Percentiles rank a stretch among this genome's conserved stretches.
Conservation (phyloP, 495 filamentous ascomycete species). For the Podospora pseudopauciseta region DNA sequence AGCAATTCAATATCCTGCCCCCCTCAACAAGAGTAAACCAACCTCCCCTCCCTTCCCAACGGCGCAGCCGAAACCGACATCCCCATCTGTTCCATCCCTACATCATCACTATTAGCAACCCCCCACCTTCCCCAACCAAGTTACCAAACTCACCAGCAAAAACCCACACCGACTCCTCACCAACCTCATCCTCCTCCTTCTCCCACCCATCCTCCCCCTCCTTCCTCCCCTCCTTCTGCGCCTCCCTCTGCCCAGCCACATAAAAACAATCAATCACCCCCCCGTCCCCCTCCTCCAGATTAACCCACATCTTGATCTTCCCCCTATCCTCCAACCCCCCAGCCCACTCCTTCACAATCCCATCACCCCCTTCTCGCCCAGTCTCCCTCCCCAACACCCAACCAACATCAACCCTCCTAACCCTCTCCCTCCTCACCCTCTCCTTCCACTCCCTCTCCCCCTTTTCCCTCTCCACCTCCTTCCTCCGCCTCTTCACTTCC, state of each 20-base stretch:
- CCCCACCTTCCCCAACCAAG: background rate
- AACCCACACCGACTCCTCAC: constrained; percentile 16
- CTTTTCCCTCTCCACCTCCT: constrained; percentile 20
- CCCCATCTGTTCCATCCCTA: background rate
- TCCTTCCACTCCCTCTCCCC: constrained; percentile 7
- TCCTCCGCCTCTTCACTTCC: constrained; percentile 39
- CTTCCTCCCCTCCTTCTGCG: constrained; percentile 22
- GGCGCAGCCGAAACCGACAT: background rate
- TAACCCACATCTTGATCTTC: constrained; percentile 9
- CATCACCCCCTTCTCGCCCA: constrained; percentile 4
- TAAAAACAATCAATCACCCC: constrained; percentile 1
- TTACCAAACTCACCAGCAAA: constrained; percentile 29
- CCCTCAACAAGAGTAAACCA: background rate
- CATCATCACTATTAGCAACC: background rate
- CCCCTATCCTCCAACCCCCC: constrained; percentile 25
- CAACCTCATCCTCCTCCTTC: background rate
- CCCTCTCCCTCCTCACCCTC: constrained; percentile 16
- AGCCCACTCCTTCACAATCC: constrained; percentile 16
- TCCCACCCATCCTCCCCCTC: background rate
- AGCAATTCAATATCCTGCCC: background rate
- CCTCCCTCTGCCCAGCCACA: constrained; percentile 23
- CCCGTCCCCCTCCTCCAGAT: background rate
- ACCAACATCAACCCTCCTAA: constrained; percentile 20
- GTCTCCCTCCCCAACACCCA: constrained; percentile 18
- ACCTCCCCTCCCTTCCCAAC: background rate